Evolutionary conservation across 1,284 basidiomycete genomes (phyloP).

Genomic region (Cutaneotrichosporon sp.): DNA sequence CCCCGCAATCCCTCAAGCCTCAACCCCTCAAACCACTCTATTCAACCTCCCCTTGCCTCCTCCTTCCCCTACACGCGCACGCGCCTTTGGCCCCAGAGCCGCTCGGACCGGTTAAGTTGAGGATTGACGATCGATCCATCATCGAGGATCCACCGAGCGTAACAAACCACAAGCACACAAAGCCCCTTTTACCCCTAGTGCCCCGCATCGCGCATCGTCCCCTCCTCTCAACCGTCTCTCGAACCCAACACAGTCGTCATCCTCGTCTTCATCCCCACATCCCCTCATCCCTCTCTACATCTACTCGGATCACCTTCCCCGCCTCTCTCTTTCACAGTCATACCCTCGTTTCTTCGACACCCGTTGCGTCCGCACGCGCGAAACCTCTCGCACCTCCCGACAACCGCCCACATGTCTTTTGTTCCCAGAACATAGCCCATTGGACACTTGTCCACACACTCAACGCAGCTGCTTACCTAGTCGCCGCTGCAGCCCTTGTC

Average conservation of each 20-base stretch:
- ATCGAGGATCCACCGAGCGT: not conserved
- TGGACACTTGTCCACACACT: slow-evolving; percentile 7
- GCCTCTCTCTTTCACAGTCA: not conserved
- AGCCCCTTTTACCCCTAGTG: slow-evolving; percentile 1
- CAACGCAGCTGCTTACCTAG: not conserved
- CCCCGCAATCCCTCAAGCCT: too few relatives aligned
- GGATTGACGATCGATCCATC: not conserved
- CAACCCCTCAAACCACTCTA: not conserved
- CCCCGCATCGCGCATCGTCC: slow-evolving; percentile 2
- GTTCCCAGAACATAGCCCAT: slow-evolving; percentile 7
- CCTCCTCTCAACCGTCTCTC: not conserved
- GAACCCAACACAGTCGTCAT: not conserved
- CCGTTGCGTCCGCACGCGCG: slow-evolving; percentile 5
- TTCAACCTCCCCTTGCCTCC: too few relatives aligned
- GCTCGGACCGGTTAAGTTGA: not conserved
- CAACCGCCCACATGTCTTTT: slow-evolving; percentile 7
- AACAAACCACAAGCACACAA: not conserved
- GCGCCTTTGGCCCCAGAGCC: not conserved
- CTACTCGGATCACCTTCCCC: not conserved
- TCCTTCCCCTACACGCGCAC: not conserved
- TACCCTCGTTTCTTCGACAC: not conserved
- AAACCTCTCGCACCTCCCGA: not conserved
- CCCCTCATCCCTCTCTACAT: not conserved
- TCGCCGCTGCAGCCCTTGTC: not conserved
- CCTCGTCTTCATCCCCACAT: not conserved